These are phyloP conservation scores for Teratosphaeria epicoccoides DNA, from an alignment of 2,329 filamentous ascomycete species.

Conservation along the genomic window DNA sequence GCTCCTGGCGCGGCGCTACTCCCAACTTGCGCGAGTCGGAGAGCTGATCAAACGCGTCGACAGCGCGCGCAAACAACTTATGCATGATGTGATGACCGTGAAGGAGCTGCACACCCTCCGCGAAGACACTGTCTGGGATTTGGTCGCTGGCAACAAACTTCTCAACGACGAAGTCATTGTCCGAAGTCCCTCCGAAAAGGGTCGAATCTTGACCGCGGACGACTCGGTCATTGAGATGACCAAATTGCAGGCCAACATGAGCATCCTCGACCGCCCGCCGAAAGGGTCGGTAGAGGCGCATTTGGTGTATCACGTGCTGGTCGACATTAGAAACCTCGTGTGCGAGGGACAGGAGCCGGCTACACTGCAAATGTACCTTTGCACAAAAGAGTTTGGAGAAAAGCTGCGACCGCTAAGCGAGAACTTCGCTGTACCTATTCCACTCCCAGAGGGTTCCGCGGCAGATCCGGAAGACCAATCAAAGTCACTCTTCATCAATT, in stretches of 20 bases:
- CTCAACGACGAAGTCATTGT: constrained; percentile 92
- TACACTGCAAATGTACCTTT: constrained; percentile 67
- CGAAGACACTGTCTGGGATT: constrained; percentile 88
- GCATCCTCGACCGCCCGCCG: constrained; percentile 75
- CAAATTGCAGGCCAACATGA: constrained; percentile 90
- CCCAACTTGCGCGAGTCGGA: constrained; percentile 68
- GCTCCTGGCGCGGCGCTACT: constrained; percentile 71
- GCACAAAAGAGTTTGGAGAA: constrained; percentile 56
- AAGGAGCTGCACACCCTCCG: constrained; percentile 72
- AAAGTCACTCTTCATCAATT: constrained; percentile 78
- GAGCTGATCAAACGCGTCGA: constrained; percentile 74
- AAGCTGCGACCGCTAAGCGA: constrained; percentile 64
- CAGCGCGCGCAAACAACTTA: constrained; percentile 72
- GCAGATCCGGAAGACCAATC: constrained; percentile 56
- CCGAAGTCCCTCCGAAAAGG: constrained; percentile 70
- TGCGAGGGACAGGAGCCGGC: constrained; percentile 66
- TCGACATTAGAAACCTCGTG: constrained; percentile 74
- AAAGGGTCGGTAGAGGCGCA: constrained; percentile 55
- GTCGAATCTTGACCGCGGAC: constrained; percentile 77
- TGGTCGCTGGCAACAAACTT: constrained; percentile 89
- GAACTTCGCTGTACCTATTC: constrained; percentile 67
- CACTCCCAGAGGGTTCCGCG: constrained; percentile 60
- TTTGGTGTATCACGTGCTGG: constrained; percentile 68
- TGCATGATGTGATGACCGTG: constrained; percentile 85
- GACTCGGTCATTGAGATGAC: constrained; percentile 90